phyloP scores from a whole-genome alignment of 805 yeast species.

The Metschnikowia picachoensis region DNA sequence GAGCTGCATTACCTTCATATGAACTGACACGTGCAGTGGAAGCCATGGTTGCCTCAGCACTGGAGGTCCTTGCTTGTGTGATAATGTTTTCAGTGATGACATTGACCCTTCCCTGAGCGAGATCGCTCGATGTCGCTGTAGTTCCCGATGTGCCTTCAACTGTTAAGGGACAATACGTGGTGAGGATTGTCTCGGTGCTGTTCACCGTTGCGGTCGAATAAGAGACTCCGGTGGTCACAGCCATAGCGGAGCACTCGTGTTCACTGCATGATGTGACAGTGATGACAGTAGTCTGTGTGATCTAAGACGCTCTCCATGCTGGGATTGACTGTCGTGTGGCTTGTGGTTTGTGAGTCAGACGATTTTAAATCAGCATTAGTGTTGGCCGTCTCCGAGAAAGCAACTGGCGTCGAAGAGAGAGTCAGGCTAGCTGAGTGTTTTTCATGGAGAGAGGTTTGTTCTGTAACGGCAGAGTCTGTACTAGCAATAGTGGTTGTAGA shows the following conservation, averaged over 20 bases:
- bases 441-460: too few species aligned
- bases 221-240: slow-evolving; percentile 17
- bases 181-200: slow-evolving; percentile 12
- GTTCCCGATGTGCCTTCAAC: neutral
- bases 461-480: too few species aligned
- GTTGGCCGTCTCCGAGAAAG: too few species aligned
- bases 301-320: neutral
- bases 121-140: too few species aligned
- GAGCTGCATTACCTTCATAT: slow-evolving; percentile 30
- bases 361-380: too few species aligned
- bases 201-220: slow-evolving; percentile 11
- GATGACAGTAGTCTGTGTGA: slow-evolving; percentile 19
- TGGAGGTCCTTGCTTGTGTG: slow-evolving; percentile 28
- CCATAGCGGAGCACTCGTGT: slow-evolving; percentile 23
- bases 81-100: slow-evolving; percentile 41
- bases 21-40: slow-evolving; percentile 14
- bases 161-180: slow-evolving; percentile 15
- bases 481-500: neutral
- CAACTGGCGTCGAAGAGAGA: neutral
- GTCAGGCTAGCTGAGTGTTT: neutral
- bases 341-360: too few species aligned
- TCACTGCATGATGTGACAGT: slow-evolving; percentile 40
- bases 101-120: slow-evolving; percentile 25
- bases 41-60: neutral
- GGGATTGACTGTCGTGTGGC: too few species aligned